A percentile compares a stretch with the other conserved stretches of the same genome.
These are phyloP conservation scores for Colletotrichum tamarilloi DNA, from an alignment of 2,329 filamentous ascomycete species.

Conservation along the genomic window DNA sequence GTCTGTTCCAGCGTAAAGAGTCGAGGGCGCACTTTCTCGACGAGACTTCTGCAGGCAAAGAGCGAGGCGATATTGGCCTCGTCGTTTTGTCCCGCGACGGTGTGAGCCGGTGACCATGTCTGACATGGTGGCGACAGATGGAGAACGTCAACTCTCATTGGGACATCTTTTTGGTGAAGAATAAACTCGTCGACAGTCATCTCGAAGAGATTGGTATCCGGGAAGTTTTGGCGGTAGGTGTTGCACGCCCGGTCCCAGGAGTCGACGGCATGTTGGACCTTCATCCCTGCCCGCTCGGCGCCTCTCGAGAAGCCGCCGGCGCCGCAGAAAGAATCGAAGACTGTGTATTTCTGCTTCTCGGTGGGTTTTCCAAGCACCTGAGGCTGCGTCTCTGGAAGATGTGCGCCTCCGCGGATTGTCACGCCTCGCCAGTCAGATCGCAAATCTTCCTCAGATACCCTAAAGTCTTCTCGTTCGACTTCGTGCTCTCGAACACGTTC, in stretches of 20 bases:
- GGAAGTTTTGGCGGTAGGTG: slow-evolving; percentile 71
- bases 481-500: slow-evolving; percentile 46
- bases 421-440: slow-evolving; percentile 52
- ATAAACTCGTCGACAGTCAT: slow-evolving; percentile 63
- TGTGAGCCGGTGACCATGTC: slow-evolving; percentile 79
- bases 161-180: slow-evolving; percentile 38
- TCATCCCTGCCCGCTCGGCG: slow-evolving; percentile 67
- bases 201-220: slow-evolving; percentile 57
- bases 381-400: background rate
- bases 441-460: slow-evolving; percentile 44
- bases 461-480: slow-evolving; percentile 43
- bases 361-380: background rate
- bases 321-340: slow-evolving; percentile 79
- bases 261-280: slow-evolving; percentile 73
- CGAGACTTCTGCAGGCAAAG: slow-evolving; percentile 63
- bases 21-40: slow-evolving; percentile 70
- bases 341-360: slow-evolving; percentile 66
- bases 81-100: slow-evolving; percentile 66
- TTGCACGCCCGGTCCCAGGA: slow-evolving; percentile 64
- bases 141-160: slow-evolving; percentile 70
- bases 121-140: slow-evolving; percentile 86
- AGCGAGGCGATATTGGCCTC: slow-evolving; percentile 74
- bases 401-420: slow-evolving; percentile 51
- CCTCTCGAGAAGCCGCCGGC: slow-evolving; percentile 78
- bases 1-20: slow-evolving; percentile 85